Evolutionary conservation across 148 eudicot species (phyloP).

Genomic region (Rhododendron williamsianum): DNA sequence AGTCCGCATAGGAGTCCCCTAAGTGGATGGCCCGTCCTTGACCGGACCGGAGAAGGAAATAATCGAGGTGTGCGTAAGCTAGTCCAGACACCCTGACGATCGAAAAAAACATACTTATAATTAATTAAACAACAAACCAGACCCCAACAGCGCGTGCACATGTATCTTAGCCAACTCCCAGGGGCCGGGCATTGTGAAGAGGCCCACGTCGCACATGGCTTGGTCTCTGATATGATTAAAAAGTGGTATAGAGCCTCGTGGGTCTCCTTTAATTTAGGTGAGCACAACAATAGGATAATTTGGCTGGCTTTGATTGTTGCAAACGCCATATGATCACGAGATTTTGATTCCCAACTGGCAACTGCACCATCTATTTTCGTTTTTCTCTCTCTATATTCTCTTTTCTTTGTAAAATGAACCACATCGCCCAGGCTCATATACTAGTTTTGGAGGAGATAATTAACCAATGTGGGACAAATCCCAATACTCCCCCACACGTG

Average conservation of each 20-base stretch:
- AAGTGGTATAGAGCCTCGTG: not conserved
- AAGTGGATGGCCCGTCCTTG: no score
- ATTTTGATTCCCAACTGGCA: not conserved
- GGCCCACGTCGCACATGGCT: constrained; percentile 5
- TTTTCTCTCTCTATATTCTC: not conserved
- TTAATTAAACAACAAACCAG: not conserved
- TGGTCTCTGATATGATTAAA: not conserved
- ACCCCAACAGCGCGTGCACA: not conserved
- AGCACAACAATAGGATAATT: not conserved
- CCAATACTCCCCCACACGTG: no score
- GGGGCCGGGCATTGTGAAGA: not conserved
- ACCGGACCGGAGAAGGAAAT: no score
- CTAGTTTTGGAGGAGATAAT: no score
- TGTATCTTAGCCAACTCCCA: not conserved
- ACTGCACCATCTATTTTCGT: not conserved
- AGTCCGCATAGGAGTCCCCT: no score
- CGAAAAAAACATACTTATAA: no score
- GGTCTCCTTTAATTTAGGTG: not conserved
- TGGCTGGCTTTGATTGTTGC: not conserved
- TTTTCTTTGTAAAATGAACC: not conserved
- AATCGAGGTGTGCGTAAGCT: no score
- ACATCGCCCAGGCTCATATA: no score
- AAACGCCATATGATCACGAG: constrained; percentile 7
- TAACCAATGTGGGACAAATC: no score
- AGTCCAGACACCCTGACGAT: no score